Evolutionary conservation across 495 filamentous ascomycete species (phyloP), one percentile per base, ranked within the genome.

Genomic region (Elaphomyces granulatus): DNA sequence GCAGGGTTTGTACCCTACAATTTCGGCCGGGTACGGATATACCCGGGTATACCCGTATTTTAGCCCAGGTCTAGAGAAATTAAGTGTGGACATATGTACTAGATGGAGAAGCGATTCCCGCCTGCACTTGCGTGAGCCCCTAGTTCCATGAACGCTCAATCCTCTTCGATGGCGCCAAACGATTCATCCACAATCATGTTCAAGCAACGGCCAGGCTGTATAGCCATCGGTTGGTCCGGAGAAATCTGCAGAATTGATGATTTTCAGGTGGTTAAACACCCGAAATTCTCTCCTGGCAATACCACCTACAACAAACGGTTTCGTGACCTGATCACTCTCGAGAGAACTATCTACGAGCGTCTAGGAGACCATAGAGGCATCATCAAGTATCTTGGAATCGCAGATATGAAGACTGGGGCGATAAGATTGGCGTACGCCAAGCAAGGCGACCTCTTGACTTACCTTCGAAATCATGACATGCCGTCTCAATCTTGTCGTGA

Each of bases 341-440:
- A 41, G 28, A 41, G 19, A 41, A 16, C 4, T 16, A 41, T 41
- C 31, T 41, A 41, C 31, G 38, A 41, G 38, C 38, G 38, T 26
- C 30, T 41, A 36, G 38, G 38, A 15, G 28, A 41, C 38, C 30
- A 41, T 37, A 17, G 17, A 41, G 21, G 38, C 31, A 41, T 41
- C 38, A 37, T 41, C 31, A 41, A 41, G 38, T 41, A 41, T 16
- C 38, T 37, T 37, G 38, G 38, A 37, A 37, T 41, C 31, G 31
- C 10, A 36, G 21, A 41, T 37, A 37, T 16, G 38, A 37, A 37
- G 28, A 41, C 38, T 37, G 38, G 38, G 19, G 38, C 38, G 12
- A 41, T 41, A 4, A 41, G 15, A 37, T 36, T 36, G 33, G 33
- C 33, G 33, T 36, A 15, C 14, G 33, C 14, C 6, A 36, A 19